phyloP scores from a whole-genome alignment of 2,329 filamentous ascomycete species.

The Colletotrichum sp. region DNA sequence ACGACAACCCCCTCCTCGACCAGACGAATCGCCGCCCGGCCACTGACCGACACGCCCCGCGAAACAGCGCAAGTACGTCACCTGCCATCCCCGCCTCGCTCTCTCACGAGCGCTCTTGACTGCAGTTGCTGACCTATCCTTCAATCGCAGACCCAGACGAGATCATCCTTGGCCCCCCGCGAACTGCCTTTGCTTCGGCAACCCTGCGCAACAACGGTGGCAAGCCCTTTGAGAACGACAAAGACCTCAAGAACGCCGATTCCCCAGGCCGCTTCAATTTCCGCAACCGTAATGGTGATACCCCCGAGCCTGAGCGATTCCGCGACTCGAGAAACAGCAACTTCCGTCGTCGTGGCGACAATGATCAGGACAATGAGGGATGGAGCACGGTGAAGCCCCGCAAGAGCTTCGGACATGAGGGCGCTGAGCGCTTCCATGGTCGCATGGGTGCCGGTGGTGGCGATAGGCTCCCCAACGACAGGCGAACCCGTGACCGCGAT shows the following conservation, averaged over 20 bases:
- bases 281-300: slow-evolving; percentile 55
- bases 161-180: slow-evolving; percentile 84
- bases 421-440: slow-evolving; percentile 72
- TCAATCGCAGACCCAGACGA: slow-evolving; percentile 70
- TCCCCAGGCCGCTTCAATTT: slow-evolving; percentile 65
- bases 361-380: slow-evolving; percentile 69
- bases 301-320: slow-evolving; percentile 54
- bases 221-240: slow-evolving; percentile 58
- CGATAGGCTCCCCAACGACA: slow-evolving; percentile 47
- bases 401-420: slow-evolving; percentile 75
- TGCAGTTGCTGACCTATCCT: slow-evolving; percentile 30
- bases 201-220: slow-evolving; percentile 53
- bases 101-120: not conserved
- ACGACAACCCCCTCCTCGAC: slow-evolving; percentile 51
- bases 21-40: slow-evolving; percentile 56
- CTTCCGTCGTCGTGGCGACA: slow-evolving; percentile 58
- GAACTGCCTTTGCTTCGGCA: slow-evolving; percentile 80
- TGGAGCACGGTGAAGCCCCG: slow-evolving; percentile 78
- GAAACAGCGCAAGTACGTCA: slow-evolving; percentile 61
- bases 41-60: slow-evolving; percentile 58
- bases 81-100: not conserved
- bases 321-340: slow-evolving; percentile 52
- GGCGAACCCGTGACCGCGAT: slow-evolving; percentile 57
- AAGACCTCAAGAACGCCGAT: slow-evolving; percentile 55
- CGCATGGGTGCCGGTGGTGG: slow-evolving; percentile 63